Evolutionary conservation across 2,329 filamentous ascomycete genomes (phyloP).

Genomic region (Alternaria conjuncta): DNA sequence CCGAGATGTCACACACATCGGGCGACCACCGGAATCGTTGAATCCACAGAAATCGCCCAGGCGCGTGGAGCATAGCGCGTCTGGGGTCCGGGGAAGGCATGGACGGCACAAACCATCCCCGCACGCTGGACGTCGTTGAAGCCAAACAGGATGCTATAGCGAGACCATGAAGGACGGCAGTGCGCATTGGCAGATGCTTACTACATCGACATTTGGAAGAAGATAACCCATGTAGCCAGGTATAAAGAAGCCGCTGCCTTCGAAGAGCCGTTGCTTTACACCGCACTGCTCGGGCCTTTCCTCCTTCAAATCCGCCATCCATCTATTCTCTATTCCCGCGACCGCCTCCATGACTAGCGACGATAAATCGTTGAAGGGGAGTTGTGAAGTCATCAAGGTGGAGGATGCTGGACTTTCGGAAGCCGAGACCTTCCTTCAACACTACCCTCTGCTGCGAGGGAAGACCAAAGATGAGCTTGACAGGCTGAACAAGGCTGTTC

Average conservation of each 20-base stretch:
- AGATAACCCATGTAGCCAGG: not conserved
- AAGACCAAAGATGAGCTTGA: constrained; percentile 23
- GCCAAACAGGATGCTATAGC: not conserved
- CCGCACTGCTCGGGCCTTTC: not conserved
- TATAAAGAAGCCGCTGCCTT: not conserved
- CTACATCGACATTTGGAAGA: not conserved
- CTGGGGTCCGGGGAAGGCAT: not conserved
- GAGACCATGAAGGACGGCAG: not conserved
- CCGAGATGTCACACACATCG: not conserved
- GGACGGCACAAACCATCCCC: not conserved
- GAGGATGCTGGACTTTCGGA: not conserved
- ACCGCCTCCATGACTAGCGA: not conserved
- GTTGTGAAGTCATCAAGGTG: not conserved
- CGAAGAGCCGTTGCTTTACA: not conserved
- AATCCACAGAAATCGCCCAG: not conserved
- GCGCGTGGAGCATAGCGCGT: not conserved
- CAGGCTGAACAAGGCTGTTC: constrained; percentile 31
- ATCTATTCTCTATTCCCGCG: not conserved
- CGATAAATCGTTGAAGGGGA: not conserved
- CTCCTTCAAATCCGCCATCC: not conserved
- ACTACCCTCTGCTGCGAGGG: not conserved
- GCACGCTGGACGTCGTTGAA: not conserved
- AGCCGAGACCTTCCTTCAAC: not conserved
- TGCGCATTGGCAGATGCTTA: not conserved
- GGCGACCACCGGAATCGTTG: not conserved